Evolutionary conservation across 805 yeast species (phyloP), one percentile per base, ranked within the genome.

Genomic region (Candida palmyrensis): DNA sequence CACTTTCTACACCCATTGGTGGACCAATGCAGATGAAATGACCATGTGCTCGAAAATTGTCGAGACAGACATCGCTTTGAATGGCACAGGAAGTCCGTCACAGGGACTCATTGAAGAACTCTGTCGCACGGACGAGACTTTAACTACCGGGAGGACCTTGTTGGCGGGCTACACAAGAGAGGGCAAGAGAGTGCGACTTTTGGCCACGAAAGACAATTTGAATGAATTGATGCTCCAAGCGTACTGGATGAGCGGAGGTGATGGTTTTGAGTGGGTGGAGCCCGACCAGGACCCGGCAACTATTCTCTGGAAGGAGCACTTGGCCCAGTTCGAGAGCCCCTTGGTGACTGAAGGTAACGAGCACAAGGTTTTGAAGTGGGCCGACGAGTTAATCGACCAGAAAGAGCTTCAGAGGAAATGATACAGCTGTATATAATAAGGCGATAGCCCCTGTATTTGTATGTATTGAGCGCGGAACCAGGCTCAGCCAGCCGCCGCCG

Each of bases 261-360:
- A 81, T 35, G 88, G 87, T 10, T 85, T 83, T 49, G 84, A 80
- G 39, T 85, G 95, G 95, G 80, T 75, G 9, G 95, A 85, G 49
- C 95, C 95, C 1, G 95, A 85, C 51, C 82, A 82, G 49, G 95
- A 86, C 49, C 95, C 95, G 0, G 94, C 92, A 0, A 87, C 79
- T 14, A 41, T 77, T 12, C 32, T 58, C 16, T 66, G 71, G 72
- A 49, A 51, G 30, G 32, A 48, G 4, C 62, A 62, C 35, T 45
- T 66, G 37, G 37, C 43, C 3, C 33, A 34, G 31, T 48, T 43
- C 25, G 43, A 53, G 18, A 44, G 39, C 18, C 47, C 48, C 4
- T 27, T 62, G 7, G 38, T 30, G 19, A 38, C 38, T 24, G 40
- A 34, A 22, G 41, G 44, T 28, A 35, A 44, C 8, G 40, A 35